Base-by-base conservation (phyloP, 805 yeast genomes). In the Lipomyces starkeyi region DNA sequence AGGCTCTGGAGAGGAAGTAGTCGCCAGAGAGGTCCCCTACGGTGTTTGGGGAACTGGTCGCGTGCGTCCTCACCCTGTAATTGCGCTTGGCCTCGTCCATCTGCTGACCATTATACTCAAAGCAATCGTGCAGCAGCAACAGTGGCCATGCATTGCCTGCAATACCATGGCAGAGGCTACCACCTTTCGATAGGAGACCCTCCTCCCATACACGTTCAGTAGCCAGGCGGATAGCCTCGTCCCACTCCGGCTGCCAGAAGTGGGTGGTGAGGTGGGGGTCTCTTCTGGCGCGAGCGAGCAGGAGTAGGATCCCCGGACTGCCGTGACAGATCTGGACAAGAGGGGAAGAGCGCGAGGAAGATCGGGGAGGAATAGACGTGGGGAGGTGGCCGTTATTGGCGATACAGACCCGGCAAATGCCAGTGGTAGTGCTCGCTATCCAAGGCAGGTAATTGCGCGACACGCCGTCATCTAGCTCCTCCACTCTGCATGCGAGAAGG, bases 291-390 rank as follows among this genome's bases (percentile, higher is more conserved):
- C 27, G 7, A 53, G 56, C 56, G 27, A 53, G 56, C 7, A 53
- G 9, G 29, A 53, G 27, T 20, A 53, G 56, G 32, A 53, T 20
- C 9, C 56, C 56, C 32, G 56, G 56, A 22, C 27, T 53, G 27
- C 56, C 56, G 29, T 53, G 56, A 35, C 56, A 53, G 27, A 53
- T 53, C 29, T 53, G 56, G 49, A 43, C 20, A 22, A 53, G 54
- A 49, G 54, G 54, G 11, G 54, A 49, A 49, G 54, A 49, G 54
- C 54, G 54, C 2, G 54, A 49, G 14, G 54, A 49, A 11, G 54
- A 49, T n/a, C 54, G 27, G 1, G 2, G 11, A 49, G 54, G 54
- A n/a, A 49, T 49, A 49, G 54, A 49, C 54, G 54, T 49, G 54
- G 54, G 54, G 54, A 49, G 54, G 54, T 49, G 54, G 54, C 54